Evolutionary conservation across 768 basidiomycete species (phyloP), one percentile per base, ranked within the genome.

Genomic region (Macrolepiota fuliginosa): DNA sequence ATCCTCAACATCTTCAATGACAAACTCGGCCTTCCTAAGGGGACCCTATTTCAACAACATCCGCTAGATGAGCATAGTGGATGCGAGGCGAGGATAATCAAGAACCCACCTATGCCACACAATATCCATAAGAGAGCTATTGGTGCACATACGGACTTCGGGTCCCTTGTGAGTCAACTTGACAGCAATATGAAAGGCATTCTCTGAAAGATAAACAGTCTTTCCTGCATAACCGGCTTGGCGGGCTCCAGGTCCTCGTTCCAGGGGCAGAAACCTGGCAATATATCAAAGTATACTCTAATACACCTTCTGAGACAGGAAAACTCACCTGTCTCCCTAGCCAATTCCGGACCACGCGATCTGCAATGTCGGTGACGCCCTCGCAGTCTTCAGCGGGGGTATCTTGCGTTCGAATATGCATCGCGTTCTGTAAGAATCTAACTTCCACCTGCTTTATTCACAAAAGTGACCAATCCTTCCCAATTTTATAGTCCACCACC

Each of bases 91-190:
- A 76, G 89, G 12, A 68, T 83, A 11, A 85, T 83, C 63, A 83
- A 72, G 66, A 82, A 76, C 32, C 81, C 84, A 0, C 79, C 77
- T 0, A 73, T 69, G 58, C 70, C 72, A 3, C 65, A 64, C 0
- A 69, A 71, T 17, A 76, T 58, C 37, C 72, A 77, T 5, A 78
- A 71, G 50, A 73, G 77, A n/a, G 75, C 77, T 0, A 69, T 89
- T n/a, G 87, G 87, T 19, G 82, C 83, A 1, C 89, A 90, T 68
- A 89, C 88, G 2, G 89, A 89, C 70, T 90, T 89, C 64, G 87
- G 88, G 65, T 85, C 84, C n/a, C 69, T 89, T 60, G 87, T 87
- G 65, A 67, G 81, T 40, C 1, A 29, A 66, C 66, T n/a, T 67
- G 67, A 1, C 66, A 71, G 47, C 71, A 69, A 11, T 24, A 24